phyloP scores from a whole-genome alignment of 768 basidiomycete species.

The Pleurotus platypus region DNA sequence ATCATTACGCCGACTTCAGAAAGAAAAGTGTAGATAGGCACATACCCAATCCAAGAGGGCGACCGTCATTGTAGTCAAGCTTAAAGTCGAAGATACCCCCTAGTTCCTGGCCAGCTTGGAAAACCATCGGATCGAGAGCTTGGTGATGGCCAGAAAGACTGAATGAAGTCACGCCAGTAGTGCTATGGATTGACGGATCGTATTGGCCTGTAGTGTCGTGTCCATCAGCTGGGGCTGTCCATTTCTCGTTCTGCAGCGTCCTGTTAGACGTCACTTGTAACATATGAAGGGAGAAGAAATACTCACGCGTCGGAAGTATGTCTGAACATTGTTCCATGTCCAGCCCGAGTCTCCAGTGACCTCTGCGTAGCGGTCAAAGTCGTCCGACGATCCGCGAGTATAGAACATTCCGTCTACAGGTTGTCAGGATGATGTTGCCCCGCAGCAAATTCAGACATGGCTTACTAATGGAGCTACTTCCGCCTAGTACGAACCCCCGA shows the following conservation, averaged over 20 bases:
- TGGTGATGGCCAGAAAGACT: slow-evolving; percentile 17
- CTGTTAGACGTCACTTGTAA: neutral
- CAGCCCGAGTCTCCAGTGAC: slow-evolving; percentile 22
- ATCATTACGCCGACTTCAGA: neutral
- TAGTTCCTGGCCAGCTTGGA: slow-evolving; percentile 19
- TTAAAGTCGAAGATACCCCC: slow-evolving; percentile 25
- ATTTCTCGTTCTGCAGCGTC: slow-evolving; percentile 13
- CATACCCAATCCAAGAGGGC: slow-evolving; percentile 24
- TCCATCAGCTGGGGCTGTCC: slow-evolving; percentile 16
- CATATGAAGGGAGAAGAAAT: neutral
- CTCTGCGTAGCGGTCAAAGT: slow-evolving; percentile 20
- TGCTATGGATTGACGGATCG: slow-evolving; percentile 24
- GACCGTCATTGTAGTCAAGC: slow-evolving; percentile 29
- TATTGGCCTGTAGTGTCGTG: slow-evolving; percentile 23
- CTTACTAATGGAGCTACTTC: slow-evolving; percentile 20
- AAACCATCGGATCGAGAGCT: slow-evolving; percentile 15
- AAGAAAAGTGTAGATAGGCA: neutral
- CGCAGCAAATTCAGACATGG: too few relatives aligned
- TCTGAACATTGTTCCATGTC: slow-evolving; percentile 22
- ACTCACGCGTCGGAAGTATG: slow-evolving; percentile 19
- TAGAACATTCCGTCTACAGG: slow-evolving; percentile 19
- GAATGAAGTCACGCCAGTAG: slow-evolving; percentile 15
- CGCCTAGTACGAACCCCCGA: slow-evolving; percentile 20
- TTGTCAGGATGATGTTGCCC: slow-evolving; percentile 8
- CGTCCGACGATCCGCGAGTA: slow-evolving; percentile 22